These are phyloP conservation scores for Aspergillus texensis DNA, from an alignment of 2,329 filamentous ascomycete species.

Conservation along the genomic window DNA sequence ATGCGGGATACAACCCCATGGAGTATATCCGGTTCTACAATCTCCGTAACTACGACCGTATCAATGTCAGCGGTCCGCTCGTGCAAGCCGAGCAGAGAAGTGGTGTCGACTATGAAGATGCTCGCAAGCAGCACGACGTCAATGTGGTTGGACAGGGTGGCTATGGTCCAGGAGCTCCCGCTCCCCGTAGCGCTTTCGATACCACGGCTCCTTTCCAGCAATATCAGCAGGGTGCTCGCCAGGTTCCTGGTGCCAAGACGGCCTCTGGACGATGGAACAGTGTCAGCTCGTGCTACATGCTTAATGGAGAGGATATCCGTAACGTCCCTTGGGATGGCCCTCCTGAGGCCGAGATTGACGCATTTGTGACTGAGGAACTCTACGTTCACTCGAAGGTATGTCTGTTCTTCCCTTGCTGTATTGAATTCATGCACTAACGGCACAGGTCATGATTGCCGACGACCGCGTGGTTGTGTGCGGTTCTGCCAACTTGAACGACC, in stretches of 20 bases:
- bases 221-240: conserved; percentile 71
- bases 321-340: conserved; percentile 61
- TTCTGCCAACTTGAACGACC: conserved; percentile 89
- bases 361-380: conserved; percentile 65
- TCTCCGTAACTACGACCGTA: conserved; percentile 85
- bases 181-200: conserved; percentile 37
- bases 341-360: conserved; percentile 60
- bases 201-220: conserved; percentile 58
- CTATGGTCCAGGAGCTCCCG: conserved; percentile 36
- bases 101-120: conserved; percentile 49
- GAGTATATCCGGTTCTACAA: conserved; percentile 95
- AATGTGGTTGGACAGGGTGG: conserved; percentile 51
- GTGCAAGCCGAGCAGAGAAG: conserved; percentile 43
- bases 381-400: conserved; percentile 61
- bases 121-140: conserved; percentile 46
- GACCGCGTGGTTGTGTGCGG: conserved; percentile 84
- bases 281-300: conserved; percentile 82
- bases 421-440: conserved; percentile 15
- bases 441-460: conserved; percentile 72
- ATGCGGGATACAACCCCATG: conserved; percentile 75
- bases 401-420: neutral
- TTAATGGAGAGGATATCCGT: conserved; percentile 70
- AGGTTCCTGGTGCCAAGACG: conserved; percentile 51
- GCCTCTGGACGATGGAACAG: conserved; percentile 68
- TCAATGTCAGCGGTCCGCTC: conserved; percentile 60